These are phyloP conservation scores for Candida tallmaniae DNA, from an alignment of 805 yeast genomes.

Conservation along the genomic window DNA sequence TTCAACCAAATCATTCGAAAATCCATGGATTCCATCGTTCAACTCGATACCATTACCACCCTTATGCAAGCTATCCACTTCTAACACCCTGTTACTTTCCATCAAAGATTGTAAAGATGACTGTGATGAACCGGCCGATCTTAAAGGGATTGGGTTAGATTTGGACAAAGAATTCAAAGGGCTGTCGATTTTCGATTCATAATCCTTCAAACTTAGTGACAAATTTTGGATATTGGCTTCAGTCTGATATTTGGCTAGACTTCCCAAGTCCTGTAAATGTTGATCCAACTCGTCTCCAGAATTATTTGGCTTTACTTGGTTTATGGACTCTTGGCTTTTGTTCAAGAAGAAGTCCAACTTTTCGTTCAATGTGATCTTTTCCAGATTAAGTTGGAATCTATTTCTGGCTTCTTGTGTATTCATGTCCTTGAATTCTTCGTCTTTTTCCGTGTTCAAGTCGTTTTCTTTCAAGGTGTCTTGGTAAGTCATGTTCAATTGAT, in stretches of 20 bases:
- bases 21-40: constrained; percentile 42
- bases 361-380: constrained; percentile 38
- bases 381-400: constrained; percentile 17
- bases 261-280: constrained; percentile 29
- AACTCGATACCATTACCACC: constrained; percentile 27
- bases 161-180: constrained; percentile 30
- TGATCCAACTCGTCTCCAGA: constrained; percentile 24
- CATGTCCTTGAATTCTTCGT: constrained; percentile 8
- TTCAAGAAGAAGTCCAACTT: constrained; percentile 40
- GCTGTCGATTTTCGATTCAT: constrained; percentile 19
- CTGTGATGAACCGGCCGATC: constrained; percentile 35
- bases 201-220: constrained; percentile 24
- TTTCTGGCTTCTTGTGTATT: constrained; percentile 12
- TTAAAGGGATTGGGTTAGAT: constrained; percentile 20
- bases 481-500: constrained; percentile 5
- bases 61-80: constrained; percentile 12
- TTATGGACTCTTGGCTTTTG: constrained; percentile 2
- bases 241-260: constrained; percentile 22
- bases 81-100: constrained; percentile 25
- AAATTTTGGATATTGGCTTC: constrained; percentile 32
- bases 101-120: constrained; percentile 34
- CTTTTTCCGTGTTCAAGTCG: constrained; percentile 11
- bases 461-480: constrained; percentile 7
- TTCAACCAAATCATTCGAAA: constrained; percentile 34
- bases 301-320: not conserved